A percentile compares a stretch with the other conserved stretches of the same genome.
Conservation (phyloP, 2,329 filamentous ascomycete species). For the Dactylonectria estremocensis region DNA sequence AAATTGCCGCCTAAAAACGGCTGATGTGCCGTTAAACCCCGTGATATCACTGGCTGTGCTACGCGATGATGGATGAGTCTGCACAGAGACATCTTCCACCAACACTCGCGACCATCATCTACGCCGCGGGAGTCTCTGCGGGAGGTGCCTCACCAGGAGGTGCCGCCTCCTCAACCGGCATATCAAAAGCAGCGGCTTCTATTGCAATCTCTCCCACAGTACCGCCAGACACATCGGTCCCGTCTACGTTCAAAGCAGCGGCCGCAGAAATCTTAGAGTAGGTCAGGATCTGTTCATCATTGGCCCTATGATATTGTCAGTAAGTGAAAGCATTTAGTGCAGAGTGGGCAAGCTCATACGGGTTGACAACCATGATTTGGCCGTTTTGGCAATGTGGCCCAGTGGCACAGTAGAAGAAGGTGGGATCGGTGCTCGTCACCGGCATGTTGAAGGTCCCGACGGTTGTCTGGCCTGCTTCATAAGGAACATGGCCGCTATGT, state of each 20-base stretch:
- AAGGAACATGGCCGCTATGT: conserved; percentile 61
- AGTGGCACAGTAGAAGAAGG: conserved; percentile 67
- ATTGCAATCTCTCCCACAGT: conserved; percentile 41
- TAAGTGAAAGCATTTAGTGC: not conserved
- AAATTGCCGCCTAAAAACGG: not conserved
- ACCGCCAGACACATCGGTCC: conserved; percentile 37
- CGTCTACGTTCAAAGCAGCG: conserved; percentile 42
- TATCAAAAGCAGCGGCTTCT: conserved; percentile 40
- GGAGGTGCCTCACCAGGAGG: conserved; percentile 26
- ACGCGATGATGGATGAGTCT: not conserved
- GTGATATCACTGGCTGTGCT: not conserved
- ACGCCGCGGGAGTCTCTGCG: conserved; percentile 13
- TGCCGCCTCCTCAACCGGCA: conserved; percentile 31
- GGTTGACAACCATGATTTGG: conserved; percentile 67
- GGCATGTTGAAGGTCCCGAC: conserved; percentile 64
- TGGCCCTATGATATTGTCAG: conserved; percentile 26
- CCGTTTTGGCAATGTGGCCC: conserved; percentile 65
- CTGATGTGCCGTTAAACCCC: not conserved
- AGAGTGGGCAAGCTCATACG: conserved; percentile 47
- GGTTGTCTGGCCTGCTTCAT: conserved; percentile 51
- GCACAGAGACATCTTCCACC: not conserved
- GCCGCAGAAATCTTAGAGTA: conserved; percentile 38
- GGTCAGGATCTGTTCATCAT: conserved; percentile 37
- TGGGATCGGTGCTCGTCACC: conserved; percentile 59
- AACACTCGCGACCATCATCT: not conserved